These are phyloP conservation scores for Zymoseptoria pseudotritici DNA, from an alignment of 2,329 filamentous ascomycete species.

Conservation along the genomic window DNA sequence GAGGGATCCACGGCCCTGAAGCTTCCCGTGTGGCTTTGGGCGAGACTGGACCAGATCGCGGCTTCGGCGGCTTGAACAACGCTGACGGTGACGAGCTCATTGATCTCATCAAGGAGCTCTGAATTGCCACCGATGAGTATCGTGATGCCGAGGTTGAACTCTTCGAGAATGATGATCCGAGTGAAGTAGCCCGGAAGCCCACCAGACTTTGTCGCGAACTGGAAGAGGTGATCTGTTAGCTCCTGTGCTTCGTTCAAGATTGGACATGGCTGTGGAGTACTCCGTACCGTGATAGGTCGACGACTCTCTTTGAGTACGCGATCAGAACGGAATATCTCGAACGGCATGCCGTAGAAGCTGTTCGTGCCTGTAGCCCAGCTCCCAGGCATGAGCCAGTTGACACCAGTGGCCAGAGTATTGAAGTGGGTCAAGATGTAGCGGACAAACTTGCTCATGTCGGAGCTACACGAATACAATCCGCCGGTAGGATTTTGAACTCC, in stretches of 20 bases:
- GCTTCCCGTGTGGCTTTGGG: constrained; percentile 11
- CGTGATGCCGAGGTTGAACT: constrained; percentile 39
- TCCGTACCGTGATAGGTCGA: constrained; percentile 30
- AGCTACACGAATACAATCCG: constrained; percentile 37
- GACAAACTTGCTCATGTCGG: constrained; percentile 38
- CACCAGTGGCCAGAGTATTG: constrained; percentile 34
- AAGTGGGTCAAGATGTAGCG: constrained; percentile 37
- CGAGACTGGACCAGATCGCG: constrained; percentile 15
- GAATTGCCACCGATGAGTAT: constrained; percentile 31
- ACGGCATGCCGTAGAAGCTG: constrained; percentile 42
- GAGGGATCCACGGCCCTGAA: constrained; percentile 8
- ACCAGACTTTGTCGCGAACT: constrained; percentile 40
- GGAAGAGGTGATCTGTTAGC: neutral
- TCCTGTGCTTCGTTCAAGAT: neutral
- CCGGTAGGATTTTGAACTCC: constrained; percentile 39
- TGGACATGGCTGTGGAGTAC: neutral
- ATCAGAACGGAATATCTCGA: constrained; percentile 41
- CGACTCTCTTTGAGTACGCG: constrained; percentile 30
- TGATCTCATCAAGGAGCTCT: constrained; percentile 12
- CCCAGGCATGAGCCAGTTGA: constrained; percentile 40
- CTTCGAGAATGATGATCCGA: constrained; percentile 35
- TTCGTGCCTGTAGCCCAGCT: constrained; percentile 31
- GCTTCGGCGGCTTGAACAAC: constrained; percentile 31
- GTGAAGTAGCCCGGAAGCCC: constrained; percentile 37
- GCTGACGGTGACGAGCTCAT: constrained; percentile 24